Percentiles rank a stretch among this genome's conserved stretches.
phyloP scores from a whole-genome alignment of 768 basidiomycete species.

The Obba rivulosa region DNA sequence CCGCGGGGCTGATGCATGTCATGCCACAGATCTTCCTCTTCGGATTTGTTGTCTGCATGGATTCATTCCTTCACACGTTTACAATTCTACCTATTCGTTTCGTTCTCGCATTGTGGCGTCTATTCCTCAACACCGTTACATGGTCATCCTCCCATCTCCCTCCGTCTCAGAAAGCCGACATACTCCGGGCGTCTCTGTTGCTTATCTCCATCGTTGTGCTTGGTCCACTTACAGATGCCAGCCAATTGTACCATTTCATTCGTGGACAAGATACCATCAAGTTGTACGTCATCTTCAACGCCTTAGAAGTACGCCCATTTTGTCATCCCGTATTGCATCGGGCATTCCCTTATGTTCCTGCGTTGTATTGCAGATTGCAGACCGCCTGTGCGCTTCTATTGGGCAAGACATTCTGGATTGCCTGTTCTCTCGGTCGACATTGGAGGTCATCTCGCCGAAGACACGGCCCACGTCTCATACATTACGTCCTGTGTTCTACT shows the following conservation, averaged over 20 bases:
- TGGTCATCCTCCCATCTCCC: conserved; percentile 52
- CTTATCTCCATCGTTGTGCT: conserved; percentile 69
- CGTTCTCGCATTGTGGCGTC: conserved; percentile 54
- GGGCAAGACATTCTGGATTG: conserved; percentile 98
- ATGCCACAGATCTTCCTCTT: conserved; percentile 75
- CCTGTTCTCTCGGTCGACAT: conserved; percentile 88
- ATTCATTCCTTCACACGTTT: conserved; percentile 96
- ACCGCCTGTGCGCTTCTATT: conserved; percentile 90
- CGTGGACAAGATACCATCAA: conserved; percentile 98
- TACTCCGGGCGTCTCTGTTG: conserved; percentile 77
- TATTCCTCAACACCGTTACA: conserved; percentile 44
- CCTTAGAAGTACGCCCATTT: conserved; percentile 79
- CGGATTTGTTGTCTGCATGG: conserved; percentile 89
- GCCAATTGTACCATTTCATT: conserved; percentile 97
- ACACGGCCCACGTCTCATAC: conserved; percentile 57
- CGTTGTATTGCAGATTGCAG: conserved; percentile 66
- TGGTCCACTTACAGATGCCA: conserved; percentile 84
- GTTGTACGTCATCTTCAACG: conserved; percentile 98
- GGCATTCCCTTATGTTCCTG: neutral
- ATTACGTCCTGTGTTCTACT: conserved; percentile 79
- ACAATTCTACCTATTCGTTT: conserved; percentile 95
- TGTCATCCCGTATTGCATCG: neutral
- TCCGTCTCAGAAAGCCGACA: conserved; percentile 88
- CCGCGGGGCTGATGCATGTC: neutral
- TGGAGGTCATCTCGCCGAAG: conserved; percentile 65